Evolutionary conservation across 345 rosid species (phyloP), one percentile per base, ranked within the genome.

Genomic region (Camelina laxa): DNA sequence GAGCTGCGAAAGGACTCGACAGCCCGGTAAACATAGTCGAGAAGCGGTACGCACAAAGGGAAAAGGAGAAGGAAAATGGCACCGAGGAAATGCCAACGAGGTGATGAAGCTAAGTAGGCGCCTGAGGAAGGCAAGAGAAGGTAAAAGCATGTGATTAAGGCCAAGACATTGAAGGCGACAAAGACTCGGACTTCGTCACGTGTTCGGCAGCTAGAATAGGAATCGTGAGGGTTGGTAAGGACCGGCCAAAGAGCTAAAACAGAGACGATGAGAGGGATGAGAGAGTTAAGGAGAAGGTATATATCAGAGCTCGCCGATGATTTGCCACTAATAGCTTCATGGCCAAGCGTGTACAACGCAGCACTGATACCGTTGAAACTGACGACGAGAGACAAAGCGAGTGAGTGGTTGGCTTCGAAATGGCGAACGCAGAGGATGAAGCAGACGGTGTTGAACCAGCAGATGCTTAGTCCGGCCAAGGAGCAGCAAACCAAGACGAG

Each of bases 381-480:
- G 64, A 87, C 86, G 57, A 84, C 82, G 47, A 93, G 97, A 69
- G 98, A 88, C 17, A 90, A 62, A 0, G 98, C 93, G 13, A 90
- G 82, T 7, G 91, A 84, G 49, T 85, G 81, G 75, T 85, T 86
- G 2, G 77, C 31, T 21, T 82, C 72, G 75, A 93, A 90, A 80
- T 90, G 91, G 4, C 80, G 80, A 63, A 92, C 80, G 87, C 98
- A 90, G 70, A 92, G 79, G 60, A 92, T 82, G 55, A 69, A 87
- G 80, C 93, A 85, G 4, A 90, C 87, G 11, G 96, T 92, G 84
- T 92, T 92, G 87, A 92, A 92, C 98, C 95, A 92, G 80, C 91
- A 83, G 65, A 93, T 91, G 82, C 97, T 93, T 69, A 93, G 80
- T 14, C 98, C 96, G 9, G 93, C 88, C 50, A 85, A 60, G 53